Conservation (phyloP, 2,329 filamentous ascomycete genomes). For the Verticillium zaregamsianum region DNA sequence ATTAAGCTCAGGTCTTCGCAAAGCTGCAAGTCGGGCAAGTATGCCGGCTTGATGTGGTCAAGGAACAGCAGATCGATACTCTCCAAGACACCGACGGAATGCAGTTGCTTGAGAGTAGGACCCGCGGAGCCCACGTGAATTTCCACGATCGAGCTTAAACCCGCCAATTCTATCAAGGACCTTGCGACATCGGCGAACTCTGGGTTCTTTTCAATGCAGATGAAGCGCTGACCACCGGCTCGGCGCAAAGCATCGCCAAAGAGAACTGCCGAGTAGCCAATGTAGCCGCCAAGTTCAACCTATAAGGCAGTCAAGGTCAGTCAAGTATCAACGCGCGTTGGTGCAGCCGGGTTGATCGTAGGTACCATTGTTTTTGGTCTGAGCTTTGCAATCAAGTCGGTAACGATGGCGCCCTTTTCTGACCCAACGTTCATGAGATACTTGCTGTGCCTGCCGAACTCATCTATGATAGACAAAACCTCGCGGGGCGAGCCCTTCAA, state of each 20-base stretch:
- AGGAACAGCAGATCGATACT: slow-evolving; percentile 71
- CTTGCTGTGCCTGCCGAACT: slow-evolving; percentile 57
- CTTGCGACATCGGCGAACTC: slow-evolving; percentile 69
- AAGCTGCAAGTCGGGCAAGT: slow-evolving; percentile 70
- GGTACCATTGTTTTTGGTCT: slow-evolving; percentile 63
- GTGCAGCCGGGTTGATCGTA: not conserved
- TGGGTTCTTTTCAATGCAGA: slow-evolving; percentile 68
- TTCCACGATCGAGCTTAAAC: slow-evolving; percentile 64
- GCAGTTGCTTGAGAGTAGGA: slow-evolving; percentile 58
- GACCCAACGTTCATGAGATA: slow-evolving; percentile 79
- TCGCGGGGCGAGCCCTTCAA: slow-evolving; percentile 60
- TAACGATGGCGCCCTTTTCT: slow-evolving; percentile 68
- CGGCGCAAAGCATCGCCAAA: slow-evolving; percentile 64
- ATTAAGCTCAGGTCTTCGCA: slow-evolving; percentile 69
- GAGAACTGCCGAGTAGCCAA: slow-evolving; percentile 76
- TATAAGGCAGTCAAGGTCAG: slow-evolving; percentile 6
- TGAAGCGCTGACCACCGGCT: slow-evolving; percentile 62
- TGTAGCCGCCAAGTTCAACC: slow-evolving; percentile 75
- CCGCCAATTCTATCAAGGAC: slow-evolving; percentile 68
- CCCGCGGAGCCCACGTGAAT: slow-evolving; percentile 68
- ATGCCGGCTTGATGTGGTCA: slow-evolving; percentile 77
- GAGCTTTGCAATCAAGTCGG: slow-evolving; percentile 60
- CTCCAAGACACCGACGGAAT: slow-evolving; percentile 45
- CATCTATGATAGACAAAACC: slow-evolving; percentile 67
- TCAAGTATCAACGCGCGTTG: not conserved